A percentile compares a stretch with the other conserved stretches of the same genome.
Evolutionary conservation across 441 rosid genomes (phyloP).

Genomic region (Manihot esculenta): DNA sequence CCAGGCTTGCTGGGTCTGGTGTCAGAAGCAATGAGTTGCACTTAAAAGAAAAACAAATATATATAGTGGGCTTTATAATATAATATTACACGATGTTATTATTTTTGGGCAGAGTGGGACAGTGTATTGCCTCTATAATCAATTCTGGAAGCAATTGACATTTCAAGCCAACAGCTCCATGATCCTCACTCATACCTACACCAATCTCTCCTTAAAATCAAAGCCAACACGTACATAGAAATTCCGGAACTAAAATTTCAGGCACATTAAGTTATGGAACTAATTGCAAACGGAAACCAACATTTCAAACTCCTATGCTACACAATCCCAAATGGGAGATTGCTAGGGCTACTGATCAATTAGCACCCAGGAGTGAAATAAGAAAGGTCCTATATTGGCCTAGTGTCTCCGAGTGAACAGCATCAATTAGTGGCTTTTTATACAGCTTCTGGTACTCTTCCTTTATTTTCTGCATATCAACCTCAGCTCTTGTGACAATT

Average conservation of each 20-base stretch:
- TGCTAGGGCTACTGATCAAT: conserved; percentile 14
- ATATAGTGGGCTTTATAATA: no score
- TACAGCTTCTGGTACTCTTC: conserved; percentile 57
- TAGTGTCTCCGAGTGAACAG: conserved; percentile 69
- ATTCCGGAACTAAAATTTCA: background rate
- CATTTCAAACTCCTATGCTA: background rate
- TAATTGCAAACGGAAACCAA: background rate
- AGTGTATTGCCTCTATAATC: no score
- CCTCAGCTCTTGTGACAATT: conserved; percentile 64
- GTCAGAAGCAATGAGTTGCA: no score
- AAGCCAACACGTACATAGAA: background rate
- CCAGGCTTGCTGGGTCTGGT: no score
- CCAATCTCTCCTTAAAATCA: background rate
- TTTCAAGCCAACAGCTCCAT: background rate
- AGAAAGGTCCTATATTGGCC: conserved; percentile 62
- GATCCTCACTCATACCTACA: background rate
- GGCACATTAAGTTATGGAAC: no score
- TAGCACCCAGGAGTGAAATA: conserved; percentile 53
- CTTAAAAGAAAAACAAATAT: no score
- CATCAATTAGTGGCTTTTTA: conserved; percentile 50
- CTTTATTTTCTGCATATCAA: conserved; percentile 58
- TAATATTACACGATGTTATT: no score
- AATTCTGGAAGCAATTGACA: no score
- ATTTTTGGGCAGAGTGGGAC: no score
- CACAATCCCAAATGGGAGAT: background rate